Evolutionary conservation across 352 stramenopile species (phyloP).

Genomic region (Phytophthora cactorum): DNA sequence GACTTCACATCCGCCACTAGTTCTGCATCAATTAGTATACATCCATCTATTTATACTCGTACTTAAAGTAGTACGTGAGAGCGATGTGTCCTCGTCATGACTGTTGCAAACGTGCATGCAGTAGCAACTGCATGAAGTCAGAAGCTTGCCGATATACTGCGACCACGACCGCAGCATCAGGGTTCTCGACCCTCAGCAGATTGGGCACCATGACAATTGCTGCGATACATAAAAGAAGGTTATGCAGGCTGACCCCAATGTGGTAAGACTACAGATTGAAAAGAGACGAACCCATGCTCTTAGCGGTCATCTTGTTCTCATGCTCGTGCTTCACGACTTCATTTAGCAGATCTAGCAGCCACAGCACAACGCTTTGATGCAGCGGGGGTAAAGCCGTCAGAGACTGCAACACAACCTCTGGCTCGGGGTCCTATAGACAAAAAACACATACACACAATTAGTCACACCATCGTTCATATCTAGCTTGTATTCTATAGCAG

Average conservation of each 20-base stretch:
- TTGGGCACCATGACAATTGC: slow-evolving; percentile 87
- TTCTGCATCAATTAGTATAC: too few relatives aligned
- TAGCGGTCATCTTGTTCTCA: slow-evolving; percentile 81
- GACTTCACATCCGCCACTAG: background rate
- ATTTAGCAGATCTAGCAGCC: slow-evolving; percentile 81
- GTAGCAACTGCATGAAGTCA: slow-evolving; percentile 60
- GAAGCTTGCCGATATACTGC: slow-evolving; percentile 80
- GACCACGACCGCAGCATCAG: slow-evolving; percentile 75
- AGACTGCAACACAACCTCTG: slow-evolving; percentile 35
- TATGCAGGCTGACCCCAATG: background rate
- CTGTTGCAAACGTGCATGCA: slow-evolving; percentile 49
- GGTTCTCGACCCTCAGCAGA: slow-evolving; percentile 65
- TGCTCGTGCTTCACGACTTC: slow-evolving; percentile 60
- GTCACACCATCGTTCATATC: too few relatives aligned
- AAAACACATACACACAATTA: background rate
- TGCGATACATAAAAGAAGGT: slow-evolving; percentile 13
- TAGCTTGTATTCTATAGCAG: background rate
- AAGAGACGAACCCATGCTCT: slow-evolving; percentile 66
- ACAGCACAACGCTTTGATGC: slow-evolving; percentile 58
- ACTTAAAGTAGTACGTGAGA: too few relatives aligned
- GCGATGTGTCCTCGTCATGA: too few relatives aligned
- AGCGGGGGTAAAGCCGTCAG: slow-evolving; percentile 45
- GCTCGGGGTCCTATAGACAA: slow-evolving; percentile 39
- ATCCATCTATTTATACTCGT: too few relatives aligned
- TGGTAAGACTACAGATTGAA: background rate